These are phyloP conservation scores for Bipolaris oryzae DNA, from an alignment of 2,329 filamentous ascomycete genomes.

Conservation along the genomic window DNA sequence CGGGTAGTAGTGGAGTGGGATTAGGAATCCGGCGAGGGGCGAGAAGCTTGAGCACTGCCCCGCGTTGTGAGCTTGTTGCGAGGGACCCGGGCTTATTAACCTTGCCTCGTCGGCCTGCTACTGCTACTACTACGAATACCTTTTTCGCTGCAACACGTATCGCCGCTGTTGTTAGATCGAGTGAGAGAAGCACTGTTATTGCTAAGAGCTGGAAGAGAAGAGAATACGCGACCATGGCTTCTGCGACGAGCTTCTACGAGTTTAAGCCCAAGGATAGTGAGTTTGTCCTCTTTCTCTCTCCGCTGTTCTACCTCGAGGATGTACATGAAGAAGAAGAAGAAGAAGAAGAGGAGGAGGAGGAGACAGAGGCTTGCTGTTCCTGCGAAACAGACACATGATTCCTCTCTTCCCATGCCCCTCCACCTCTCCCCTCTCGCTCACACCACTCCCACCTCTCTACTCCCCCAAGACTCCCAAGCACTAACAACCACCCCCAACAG, in stretches of 20 bases:
- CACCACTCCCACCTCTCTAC: too few relatives aligned
- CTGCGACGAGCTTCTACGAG: constrained; percentile 76
- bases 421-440: neutral
- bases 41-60: constrained; percentile 2
- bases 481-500: constrained; percentile 49
- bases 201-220: neutral
- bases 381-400: neutral
- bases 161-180: neutral
- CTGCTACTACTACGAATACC: neutral
- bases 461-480: too few relatives aligned
- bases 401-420: neutral
- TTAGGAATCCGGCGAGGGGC: constrained; percentile 2
- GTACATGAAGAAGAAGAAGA: too few relatives aligned
- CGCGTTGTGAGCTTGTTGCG: neutral
- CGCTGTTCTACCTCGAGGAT: neutral
- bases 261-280: constrained; percentile 83
- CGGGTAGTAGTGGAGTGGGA: neutral
- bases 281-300: constrained; percentile 41
- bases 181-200: neutral
- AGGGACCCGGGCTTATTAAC: neutral
- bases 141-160: neutral
- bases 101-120: neutral
- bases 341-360: too few relatives aligned
- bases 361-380: too few relatives aligned
- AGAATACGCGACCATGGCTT: constrained; percentile 61